Evolutionary conservation across 345 rosid genomes (phyloP).

Genomic region (Corchorus capsularis): DNA sequence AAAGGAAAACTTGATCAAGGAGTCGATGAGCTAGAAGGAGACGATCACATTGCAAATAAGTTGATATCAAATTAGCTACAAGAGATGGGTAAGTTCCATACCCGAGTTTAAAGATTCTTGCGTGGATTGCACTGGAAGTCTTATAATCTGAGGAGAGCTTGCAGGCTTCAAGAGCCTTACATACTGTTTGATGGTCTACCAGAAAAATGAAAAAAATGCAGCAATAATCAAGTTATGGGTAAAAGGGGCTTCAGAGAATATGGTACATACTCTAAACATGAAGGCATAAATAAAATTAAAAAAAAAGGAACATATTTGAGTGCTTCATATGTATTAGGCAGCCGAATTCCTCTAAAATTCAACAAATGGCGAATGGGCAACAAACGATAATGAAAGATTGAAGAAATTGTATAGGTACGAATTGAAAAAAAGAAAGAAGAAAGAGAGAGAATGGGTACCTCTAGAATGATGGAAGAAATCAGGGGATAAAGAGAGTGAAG

Average conservation of each 20-base stretch:
- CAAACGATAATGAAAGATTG: neutral
- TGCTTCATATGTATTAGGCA: neutral
- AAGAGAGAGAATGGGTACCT: neutral
- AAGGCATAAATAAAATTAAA: neutral
- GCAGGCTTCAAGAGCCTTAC: conserved; percentile 49
- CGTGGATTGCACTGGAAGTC: conserved; percentile 48
- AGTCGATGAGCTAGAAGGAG: conserved; percentile 41
- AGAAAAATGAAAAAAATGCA: neutral
- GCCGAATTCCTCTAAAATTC: neutral
- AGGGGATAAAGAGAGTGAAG: neutral
- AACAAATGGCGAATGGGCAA: neutral
- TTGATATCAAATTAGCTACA: conserved; percentile 45
- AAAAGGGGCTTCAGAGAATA: neutral
- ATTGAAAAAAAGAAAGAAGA: neutral
- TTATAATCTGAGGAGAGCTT: conserved; percentile 40
- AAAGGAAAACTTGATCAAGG: conserved; percentile 38
- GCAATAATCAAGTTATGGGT: neutral
- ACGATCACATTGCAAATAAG: conserved; percentile 51
- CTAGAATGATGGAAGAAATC: conserved; percentile 11
- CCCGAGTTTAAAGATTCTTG: conserved; percentile 57
- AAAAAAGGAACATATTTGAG: neutral
- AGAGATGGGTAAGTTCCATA: conserved; percentile 58
- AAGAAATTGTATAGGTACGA: neutral
- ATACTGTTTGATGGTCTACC: conserved; percentile 45
- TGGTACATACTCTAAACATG: neutral